Evolutionary conservation across 1,284 basidiomycete genomes (phyloP).

Genomic region (Mrakiaceae sp.): DNA sequence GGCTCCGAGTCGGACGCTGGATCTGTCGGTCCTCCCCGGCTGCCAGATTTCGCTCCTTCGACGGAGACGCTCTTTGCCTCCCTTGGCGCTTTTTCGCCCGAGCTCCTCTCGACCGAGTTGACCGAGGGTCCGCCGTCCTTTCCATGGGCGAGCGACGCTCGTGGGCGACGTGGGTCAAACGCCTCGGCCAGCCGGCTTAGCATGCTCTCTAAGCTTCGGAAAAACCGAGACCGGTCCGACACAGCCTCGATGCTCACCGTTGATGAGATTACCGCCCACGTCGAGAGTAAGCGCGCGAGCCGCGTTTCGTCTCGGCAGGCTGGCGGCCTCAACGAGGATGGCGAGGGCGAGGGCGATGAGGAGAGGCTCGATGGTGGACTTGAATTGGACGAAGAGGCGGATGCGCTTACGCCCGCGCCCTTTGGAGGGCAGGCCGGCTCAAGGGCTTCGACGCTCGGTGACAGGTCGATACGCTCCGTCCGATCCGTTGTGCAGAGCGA

Average conservation of each 20-base stretch:
- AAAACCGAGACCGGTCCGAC: slow-evolving; percentile 71
- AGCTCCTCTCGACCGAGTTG: slow-evolving; percentile 29
- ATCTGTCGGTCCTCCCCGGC: slow-evolving; percentile 40
- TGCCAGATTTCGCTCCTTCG: slow-evolving; percentile 70
- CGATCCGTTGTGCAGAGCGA: slow-evolving; percentile 20
- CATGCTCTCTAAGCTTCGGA: slow-evolving; percentile 66
- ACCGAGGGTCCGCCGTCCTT: background rate
- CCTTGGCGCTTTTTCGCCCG: slow-evolving; percentile 31
- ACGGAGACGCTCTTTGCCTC: slow-evolving; percentile 67
- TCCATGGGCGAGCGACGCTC: slow-evolving; percentile 26
- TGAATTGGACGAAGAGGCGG: slow-evolving; percentile 13
- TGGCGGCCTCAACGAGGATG: slow-evolving; percentile 19
- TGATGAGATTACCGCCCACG: slow-evolving; percentile 93
- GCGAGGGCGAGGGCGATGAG: slow-evolving; percentile 23
- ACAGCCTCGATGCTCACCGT: slow-evolving; percentile 87
- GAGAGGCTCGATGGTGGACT: slow-evolving; percentile 35
- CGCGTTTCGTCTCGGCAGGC: slow-evolving; percentile 29
- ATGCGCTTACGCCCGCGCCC: background rate
- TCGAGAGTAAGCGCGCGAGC: slow-evolving; percentile 65
- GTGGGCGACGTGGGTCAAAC: slow-evolving; percentile 39
- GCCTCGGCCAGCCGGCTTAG: slow-evolving; percentile 52
- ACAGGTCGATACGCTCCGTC: slow-evolving; percentile 14
- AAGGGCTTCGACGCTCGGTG: background rate
- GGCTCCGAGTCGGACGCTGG: slow-evolving; percentile 19
- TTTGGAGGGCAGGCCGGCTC: background rate